Conservation (phyloP, 75 land plant genomes). For the Pseudotsuga menziesii region DNA sequence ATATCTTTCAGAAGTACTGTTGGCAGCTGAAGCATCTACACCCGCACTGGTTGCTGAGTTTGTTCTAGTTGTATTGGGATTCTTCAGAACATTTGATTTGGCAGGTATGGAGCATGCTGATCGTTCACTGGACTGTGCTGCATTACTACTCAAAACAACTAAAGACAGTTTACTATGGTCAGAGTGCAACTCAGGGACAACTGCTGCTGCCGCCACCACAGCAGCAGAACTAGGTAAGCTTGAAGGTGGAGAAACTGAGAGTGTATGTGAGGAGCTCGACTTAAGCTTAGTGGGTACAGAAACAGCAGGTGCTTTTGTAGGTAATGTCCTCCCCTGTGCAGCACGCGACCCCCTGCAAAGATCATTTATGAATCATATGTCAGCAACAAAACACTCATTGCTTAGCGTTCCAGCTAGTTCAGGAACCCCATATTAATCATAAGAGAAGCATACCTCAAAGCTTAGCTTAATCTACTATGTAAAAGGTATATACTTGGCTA, state of each 20-base stretch:
- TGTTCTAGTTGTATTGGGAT: background rate
- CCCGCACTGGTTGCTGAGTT: background rate
- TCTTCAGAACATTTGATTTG: background rate
- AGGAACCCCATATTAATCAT: background rate
- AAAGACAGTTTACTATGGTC: background rate
- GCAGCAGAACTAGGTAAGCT: background rate
- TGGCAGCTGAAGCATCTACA: background rate
- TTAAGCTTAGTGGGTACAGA: background rate
- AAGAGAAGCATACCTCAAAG: background rate
- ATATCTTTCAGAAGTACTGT: background rate
- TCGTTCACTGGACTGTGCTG: background rate
- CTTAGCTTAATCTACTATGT: background rate
- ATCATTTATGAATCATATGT: background rate
- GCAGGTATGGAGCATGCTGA: background rate
- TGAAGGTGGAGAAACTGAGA: constrained; percentile 10
- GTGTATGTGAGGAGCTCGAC: background rate
- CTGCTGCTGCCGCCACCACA: constrained; percentile 3
- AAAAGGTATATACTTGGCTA: background rate
- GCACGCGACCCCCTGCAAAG: constrained; percentile 43
- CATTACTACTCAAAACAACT: background rate
- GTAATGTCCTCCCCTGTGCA: constrained; percentile 17
- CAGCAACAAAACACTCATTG: background rate
- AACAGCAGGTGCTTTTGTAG: constrained; percentile 14
- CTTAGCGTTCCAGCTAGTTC: background rate
- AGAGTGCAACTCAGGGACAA: background rate